A percentile compares a stretch with the other conserved stretches of the same genome.
phyloP scores from a whole-genome alignment of 129 eudicot species.

The Saposhnikovia divaricata region DNA sequence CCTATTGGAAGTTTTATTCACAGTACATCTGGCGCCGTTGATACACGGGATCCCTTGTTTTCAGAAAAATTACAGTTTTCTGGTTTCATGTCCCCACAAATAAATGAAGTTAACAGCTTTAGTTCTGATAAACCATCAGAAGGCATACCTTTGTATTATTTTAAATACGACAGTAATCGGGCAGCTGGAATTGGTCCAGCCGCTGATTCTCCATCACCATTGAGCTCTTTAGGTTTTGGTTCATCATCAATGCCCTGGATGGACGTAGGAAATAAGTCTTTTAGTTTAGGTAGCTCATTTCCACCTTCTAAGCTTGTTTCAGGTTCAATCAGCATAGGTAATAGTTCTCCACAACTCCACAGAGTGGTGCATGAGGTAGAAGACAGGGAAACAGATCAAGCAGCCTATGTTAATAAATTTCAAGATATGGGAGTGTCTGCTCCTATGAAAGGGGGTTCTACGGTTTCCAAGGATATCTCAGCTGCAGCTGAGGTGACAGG shows the following conservation, averaged over 20 bases:
- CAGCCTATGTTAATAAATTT: conserved; percentile 50
- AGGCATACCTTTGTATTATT: conserved; percentile 81
- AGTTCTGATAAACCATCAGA: conserved; percentile 67
- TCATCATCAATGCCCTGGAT: conserved; percentile 60
- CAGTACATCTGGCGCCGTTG: conserved; percentile 39
- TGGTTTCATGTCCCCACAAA: conserved; percentile 83
- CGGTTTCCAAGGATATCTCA: conserved; percentile 36
- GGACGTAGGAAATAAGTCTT: conserved; percentile 48
- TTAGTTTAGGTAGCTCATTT: conserved; percentile 49
- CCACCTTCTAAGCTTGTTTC: conserved; percentile 54
- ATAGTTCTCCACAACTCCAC: conserved; percentile 55
- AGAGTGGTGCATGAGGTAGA: conserved; percentile 95
- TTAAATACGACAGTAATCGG: conserved; percentile 58
- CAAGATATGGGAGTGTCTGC: conserved; percentile 54
- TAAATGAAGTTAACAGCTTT: conserved; percentile 50
- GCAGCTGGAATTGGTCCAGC: conserved; percentile 34
- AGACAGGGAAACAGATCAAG: conserved; percentile 68
- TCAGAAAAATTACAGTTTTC: conserved; percentile 81
- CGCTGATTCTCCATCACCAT: conserved; percentile 43
- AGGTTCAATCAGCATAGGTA: conserved; percentile 48
- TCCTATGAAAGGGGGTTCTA: conserved; percentile 39
- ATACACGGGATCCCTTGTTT: conserved; percentile 44
- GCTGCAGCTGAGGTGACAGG: conserved; percentile 39
- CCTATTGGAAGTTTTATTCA: conserved; percentile 41
- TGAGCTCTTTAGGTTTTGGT: conserved; percentile 44